phyloP scores from a whole-genome alignment of 768 basidiomycete species.

The Calocybe indica region DNA sequence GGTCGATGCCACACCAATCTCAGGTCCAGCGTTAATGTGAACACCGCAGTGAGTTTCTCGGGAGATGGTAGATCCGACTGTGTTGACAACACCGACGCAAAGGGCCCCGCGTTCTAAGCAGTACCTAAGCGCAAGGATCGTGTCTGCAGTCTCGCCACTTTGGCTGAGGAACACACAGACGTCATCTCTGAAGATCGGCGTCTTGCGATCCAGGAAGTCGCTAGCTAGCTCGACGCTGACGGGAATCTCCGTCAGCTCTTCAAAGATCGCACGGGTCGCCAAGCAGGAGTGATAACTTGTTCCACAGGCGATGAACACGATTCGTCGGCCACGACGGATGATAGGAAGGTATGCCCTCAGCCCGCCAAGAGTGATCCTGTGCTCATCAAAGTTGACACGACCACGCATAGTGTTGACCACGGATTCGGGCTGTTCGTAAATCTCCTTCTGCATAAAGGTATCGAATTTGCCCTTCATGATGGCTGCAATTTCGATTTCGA shows the following conservation, averaged over 20 bases:
- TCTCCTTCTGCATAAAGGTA: conserved; percentile 99
- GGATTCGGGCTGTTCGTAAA: conserved; percentile 97
- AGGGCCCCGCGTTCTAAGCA: conserved; percentile 96
- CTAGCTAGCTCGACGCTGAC: conserved; percentile 95
- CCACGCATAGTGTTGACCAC: conserved; percentile 99
- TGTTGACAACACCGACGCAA: conserved; percentile 97
- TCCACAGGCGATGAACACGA: conserved; percentile 97
- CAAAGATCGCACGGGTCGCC: conserved; percentile 96
- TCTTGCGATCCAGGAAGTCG: conserved; percentile 98
- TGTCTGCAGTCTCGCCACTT: conserved; percentile 98
- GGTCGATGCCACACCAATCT: conserved; percentile 98
- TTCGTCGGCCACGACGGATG: conserved; percentile 89
- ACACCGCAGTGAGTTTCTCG: conserved; percentile 99
- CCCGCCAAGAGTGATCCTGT: conserved; percentile 90
- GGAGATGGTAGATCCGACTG: conserved; percentile 95
- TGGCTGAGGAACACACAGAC: conserved; percentile 95
- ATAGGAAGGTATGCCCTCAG: conserved; percentile 92
- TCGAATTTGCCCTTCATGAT: conserved; percentile 99
- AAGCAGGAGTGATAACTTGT: conserved; percentile 97
- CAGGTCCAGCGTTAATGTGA: conserved; percentile 98
- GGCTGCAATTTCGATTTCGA: conserved; percentile 98
- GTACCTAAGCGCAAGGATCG: conserved; percentile 92
- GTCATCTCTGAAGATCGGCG: conserved; percentile 98
- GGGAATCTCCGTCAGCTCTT: conserved; percentile 98
- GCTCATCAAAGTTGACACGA: conserved; percentile 95